Evolutionary conservation across 2,329 filamentous ascomycete genomes (phyloP), one percentile per base, ranked within the genome.

Genomic region (Talaromyces sp.): DNA sequence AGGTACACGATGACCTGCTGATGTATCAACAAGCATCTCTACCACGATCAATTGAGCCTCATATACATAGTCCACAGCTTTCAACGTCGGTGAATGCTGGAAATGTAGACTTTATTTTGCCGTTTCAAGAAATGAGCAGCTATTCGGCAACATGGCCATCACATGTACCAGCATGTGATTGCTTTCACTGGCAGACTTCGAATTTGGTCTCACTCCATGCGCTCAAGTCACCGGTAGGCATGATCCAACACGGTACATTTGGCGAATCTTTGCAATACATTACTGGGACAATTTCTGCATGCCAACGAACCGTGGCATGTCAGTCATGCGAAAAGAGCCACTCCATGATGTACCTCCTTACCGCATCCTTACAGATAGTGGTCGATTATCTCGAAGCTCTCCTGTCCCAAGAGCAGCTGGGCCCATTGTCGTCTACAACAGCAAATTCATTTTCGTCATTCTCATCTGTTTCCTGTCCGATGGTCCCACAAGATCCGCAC

Each of bases 251-350:
- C n/a, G 17, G 37, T 41, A 41, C 41, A 27, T 65, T 65, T 19
- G 57, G 47, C 25, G 58, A 65, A 15, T 62, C 49, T 3, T 15
- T 65, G 31, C 63, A 65, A 25, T 62, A 37, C 17, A 54, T 65
- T 17, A 43, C 49, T 4, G 43, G 35, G 11, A 62, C 61, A 27
- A 57, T 63, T 45, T 15, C 45, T 6, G 64, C 64, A 37, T 63
- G 64, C 52, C 64, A 63, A 25, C 41, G 47, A 54, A 66, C 60
- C 13, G 43, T 61, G 15, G 27, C 31, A 17, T 66, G 64, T n/a
- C 43, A 37, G n/a, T 66, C 60, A 49, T 66, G 64, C 64, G 64
- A 63, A 43, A 66, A 66, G 37, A 57, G 52, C 5, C 59, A 60
- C 2, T 59, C 64, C 15, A 58, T 54, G 52, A 59, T 66, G 22